Percentiles rank a stretch among this genome's conserved stretches.
Evolutionary conservation across 768 basidiomycete genomes (phyloP).

Genomic region (Suillus subluteus): DNA sequence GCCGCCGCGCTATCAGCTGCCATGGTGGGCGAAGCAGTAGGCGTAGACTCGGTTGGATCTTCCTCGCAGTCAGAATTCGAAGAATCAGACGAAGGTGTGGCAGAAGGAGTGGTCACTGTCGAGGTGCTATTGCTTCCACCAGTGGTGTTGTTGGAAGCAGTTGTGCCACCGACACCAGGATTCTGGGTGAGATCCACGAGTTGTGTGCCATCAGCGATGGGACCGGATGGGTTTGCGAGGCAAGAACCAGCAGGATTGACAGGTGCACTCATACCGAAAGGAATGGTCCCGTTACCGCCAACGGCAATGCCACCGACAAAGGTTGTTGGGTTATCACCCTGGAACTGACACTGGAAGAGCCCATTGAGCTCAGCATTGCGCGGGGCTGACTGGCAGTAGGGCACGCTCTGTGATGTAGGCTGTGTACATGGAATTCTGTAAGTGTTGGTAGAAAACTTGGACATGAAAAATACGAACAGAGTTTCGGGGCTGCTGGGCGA

Average conservation of each 20-base stretch:
- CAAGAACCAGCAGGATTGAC: constrained; percentile 54
- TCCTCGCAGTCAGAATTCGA: constrained; percentile 13
- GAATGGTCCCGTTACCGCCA: constrained; percentile 54
- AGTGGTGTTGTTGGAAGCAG: not conserved
- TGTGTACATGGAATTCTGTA: constrained; percentile 19
- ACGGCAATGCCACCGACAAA: constrained; percentile 49
- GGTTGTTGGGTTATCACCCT: constrained; percentile 44
- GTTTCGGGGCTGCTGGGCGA: constrained; percentile 61
- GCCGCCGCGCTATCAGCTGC: not conserved
- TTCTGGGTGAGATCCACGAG: constrained; percentile 38
- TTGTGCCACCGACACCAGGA: constrained; percentile 34
- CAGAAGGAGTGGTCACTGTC: constrained; percentile 2
- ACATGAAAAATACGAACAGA: constrained; percentile 38
- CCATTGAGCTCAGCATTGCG: constrained; percentile 55
- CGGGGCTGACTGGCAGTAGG: constrained; percentile 58
- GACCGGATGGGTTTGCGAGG: constrained; percentile 49
- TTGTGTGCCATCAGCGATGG: constrained; percentile 54
- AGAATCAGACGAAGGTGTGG: constrained; percentile 7
- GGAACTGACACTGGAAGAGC: constrained; percentile 62
- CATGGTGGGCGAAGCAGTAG: not conserved
- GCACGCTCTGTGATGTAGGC: constrained; percentile 48
- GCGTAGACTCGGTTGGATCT: not conserved
- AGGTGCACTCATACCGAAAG: constrained; percentile 46
- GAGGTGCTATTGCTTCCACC: constrained; percentile 10
- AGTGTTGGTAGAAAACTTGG: too few species aligned